phyloP scores from a whole-genome alignment of 2,329 filamentous ascomycete genomes.

The Diaporthe capsici region DNA sequence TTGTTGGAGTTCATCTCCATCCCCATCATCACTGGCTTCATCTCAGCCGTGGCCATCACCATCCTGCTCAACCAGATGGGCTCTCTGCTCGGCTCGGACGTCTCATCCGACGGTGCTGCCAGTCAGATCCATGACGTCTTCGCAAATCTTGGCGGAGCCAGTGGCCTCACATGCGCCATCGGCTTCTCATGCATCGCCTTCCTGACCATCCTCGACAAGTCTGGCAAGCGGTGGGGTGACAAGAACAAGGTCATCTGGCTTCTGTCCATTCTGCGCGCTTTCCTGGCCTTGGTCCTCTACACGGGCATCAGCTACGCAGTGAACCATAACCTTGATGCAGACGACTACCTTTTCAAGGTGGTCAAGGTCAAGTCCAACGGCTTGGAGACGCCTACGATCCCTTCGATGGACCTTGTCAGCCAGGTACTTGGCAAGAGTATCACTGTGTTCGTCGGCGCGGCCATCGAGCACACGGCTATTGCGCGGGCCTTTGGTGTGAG shows the following conservation, averaged over 20 bases:
- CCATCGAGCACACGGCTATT: constrained; percentile 75
- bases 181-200: constrained; percentile 71
- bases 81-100: constrained; percentile 68
- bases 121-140: constrained; percentile 72
- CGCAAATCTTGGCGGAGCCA: constrained; percentile 67
- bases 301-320: constrained; percentile 75
- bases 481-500: constrained; percentile 73
- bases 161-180: constrained; percentile 71
- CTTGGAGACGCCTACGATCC: constrained; percentile 64
- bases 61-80: constrained; percentile 76
- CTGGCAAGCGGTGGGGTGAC: constrained; percentile 71
- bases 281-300: constrained; percentile 72
- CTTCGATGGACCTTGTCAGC: constrained; percentile 61
- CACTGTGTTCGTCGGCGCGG: constrained; percentile 72
- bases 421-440: constrained; percentile 69
- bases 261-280: constrained; percentile 71
- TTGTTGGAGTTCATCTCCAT: constrained; percentile 76
- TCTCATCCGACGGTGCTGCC: constrained; percentile 66
- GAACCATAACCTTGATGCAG: constrained; percentile 62
- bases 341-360: constrained; percentile 68
- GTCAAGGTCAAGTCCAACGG: constrained; percentile 70
- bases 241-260: constrained; percentile 71
- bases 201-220: constrained; percentile 68
- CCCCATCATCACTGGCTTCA: constrained; percentile 75
- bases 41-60: constrained; percentile 75